Base-by-base conservation (phyloP, 2,329 filamentous ascomycete genomes). In the Dothidotthia symphoricarpi region DNA sequence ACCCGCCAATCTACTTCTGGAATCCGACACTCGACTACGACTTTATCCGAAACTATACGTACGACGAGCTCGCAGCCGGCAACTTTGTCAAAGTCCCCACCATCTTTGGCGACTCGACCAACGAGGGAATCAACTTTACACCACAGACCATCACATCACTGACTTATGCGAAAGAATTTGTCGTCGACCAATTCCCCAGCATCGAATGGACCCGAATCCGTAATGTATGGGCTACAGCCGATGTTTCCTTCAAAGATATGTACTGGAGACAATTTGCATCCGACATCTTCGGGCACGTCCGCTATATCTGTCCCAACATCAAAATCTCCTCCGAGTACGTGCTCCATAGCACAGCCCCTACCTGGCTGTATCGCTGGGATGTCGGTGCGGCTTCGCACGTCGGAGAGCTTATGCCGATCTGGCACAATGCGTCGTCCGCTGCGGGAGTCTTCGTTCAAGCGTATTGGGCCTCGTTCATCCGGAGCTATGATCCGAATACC, bases 291-390 rank as follows among this genome's bases (percentile, higher is more conserved):
- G 75, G 76, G 4, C 73, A 78, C 38, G 61, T 74, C 6, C 76
- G 73, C 1, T 76, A 76, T 47, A 69, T 60, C 17, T 76, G 73
- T 35, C 69, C 71, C 1, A 68, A 65, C 2, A 67, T 73, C 29
- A 63, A 64, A 29, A 67, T 76, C 31, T 61, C 70, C 0, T 49
- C 55, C 5, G 51, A 57, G 1, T 63, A 55, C 27, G 57, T 65
- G 1, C 55, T 55, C 14, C 53, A 55, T 3, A 49, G 57, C 4
- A 55, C 47, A 1, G 7, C 40, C 7, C 48, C 57, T 1, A 64
- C 67, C 6, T 76, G 72, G 69, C 69, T 70, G 29, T 76, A 76
- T 45, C 63, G 71, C 0, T 76, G 70, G 63, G 72, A 76, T 29
- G 70, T 76, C 2, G 67, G 62, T 10, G 57, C 65, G 10, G 60